These are phyloP conservation scores for Fusarium setosum DNA, from an alignment of 2,329 filamentous ascomycete genomes.

Conservation along the genomic window DNA sequence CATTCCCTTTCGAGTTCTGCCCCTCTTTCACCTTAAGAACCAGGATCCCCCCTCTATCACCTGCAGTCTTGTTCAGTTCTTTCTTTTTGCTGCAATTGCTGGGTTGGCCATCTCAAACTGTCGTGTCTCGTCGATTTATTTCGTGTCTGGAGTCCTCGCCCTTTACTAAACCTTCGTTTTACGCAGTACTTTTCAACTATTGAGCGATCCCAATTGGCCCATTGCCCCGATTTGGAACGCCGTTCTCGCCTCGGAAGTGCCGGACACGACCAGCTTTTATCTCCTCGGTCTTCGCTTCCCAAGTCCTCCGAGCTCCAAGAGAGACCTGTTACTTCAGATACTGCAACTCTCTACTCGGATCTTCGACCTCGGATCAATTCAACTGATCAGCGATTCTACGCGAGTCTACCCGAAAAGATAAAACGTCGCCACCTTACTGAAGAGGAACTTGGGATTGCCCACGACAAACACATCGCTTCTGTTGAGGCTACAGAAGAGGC, in stretches of 20 bases:
- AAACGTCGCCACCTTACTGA: slow-evolving; percentile 76
- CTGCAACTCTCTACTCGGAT: slow-evolving; percentile 15
- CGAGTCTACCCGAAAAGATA: slow-evolving; percentile 78
- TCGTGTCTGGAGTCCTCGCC: slow-evolving; percentile 6
- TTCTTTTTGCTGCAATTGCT: slow-evolving; percentile 13
- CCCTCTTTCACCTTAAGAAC: slow-evolving; percentile 42
- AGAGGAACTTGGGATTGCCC: slow-evolving; percentile 75
- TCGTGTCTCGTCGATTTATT: slow-evolving; percentile 4
- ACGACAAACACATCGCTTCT: slow-evolving; percentile 38
- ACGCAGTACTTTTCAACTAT: slow-evolving; percentile 78
- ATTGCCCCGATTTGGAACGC: slow-evolving; percentile 46
- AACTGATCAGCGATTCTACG: slow-evolving; percentile 74
- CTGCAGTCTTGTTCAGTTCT: slow-evolving; percentile 8
- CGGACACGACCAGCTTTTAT: slow-evolving; percentile 28
- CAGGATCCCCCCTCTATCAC: slow-evolving; percentile 34
- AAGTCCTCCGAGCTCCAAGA: slow-evolving; percentile 34
- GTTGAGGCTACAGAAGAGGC: slow-evolving; percentile 50
- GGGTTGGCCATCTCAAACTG: slow-evolving; percentile 5
- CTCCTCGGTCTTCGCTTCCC: slow-evolving; percentile 15
- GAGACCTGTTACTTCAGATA: slow-evolving; percentile 32
- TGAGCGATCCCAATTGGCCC: slow-evolving; percentile 75
- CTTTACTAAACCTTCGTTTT: slow-evolving; percentile 28
- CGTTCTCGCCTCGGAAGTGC: slow-evolving; percentile 29
- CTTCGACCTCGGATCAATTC: slow-evolving; percentile 54
- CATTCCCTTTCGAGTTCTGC: slow-evolving; percentile 46